Base-by-base conservation (phyloP, 768 basidiomycete species). In the Rhizopogon rudus region DNA sequence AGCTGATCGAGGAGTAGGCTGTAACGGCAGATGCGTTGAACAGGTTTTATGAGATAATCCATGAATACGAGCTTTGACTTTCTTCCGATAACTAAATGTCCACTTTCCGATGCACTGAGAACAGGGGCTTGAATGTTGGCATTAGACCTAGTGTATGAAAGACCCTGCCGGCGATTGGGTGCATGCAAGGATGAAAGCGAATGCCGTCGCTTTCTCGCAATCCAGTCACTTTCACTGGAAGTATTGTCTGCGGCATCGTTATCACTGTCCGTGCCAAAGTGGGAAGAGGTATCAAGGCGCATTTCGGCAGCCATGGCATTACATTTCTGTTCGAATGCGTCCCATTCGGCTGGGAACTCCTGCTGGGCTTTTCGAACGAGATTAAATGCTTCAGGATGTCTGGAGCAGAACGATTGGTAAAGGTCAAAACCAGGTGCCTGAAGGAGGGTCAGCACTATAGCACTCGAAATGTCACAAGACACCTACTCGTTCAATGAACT, bases 11-110 rank as follows among this genome's bases (percentile, higher is more conserved):
- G 81, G 8, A 99, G 79, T 50, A 98, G 79, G 16, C 94, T 93
- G 66, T 99, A 99, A 62, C 87, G 91, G 80, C 95, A 98, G 49
- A 99, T 88, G 50, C 94, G 78, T 70, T 99, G 96, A 14, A 98
- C 81, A n/a, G 96, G 96, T 70, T 93, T 93, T 73, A 99, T 98
- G 73, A 98, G 80, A 66, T 94, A 94, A 72, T 98, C 96, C 61
- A 82, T 73, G 68, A 90, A 84, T 55, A 78, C 77, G 39, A 90
- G 79, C 20, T 81, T 80, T 12, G 73, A 61, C 44, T 63, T 59
- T 55, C 65, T 74, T 54, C 33, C 46, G 43, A 29, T 56, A 1
- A 61, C 61, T 17, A 67, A 62, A 46, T 70, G 69, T 2, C 69
- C 70, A 16, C 60, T 63, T 51, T 70, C 69, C 12, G 69, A 70